Conservation (phyloP, 2,329 filamentous ascomycete species). For the Drechslera avenae region DNA sequence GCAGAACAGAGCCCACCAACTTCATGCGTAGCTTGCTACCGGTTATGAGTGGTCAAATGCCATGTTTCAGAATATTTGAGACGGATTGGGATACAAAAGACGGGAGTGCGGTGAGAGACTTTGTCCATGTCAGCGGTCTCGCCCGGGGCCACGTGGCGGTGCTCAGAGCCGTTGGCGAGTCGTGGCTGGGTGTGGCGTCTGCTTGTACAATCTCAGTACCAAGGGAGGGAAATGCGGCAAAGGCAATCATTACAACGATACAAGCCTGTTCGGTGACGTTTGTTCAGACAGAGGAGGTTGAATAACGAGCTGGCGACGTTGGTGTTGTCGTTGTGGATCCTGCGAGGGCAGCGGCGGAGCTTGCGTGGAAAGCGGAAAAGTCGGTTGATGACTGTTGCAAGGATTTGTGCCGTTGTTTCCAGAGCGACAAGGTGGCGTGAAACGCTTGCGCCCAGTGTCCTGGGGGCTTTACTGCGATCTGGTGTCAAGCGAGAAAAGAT, state of each 20-base stretch:
- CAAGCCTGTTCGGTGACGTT: slow-evolving; percentile 44
- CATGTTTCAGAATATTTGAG: slow-evolving; percentile 43
- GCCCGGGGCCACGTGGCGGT: slow-evolving; percentile 66
- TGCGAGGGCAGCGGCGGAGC: slow-evolving; percentile 29
- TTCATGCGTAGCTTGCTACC: slow-evolving; percentile 65
- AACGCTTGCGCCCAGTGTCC: too few species aligned
- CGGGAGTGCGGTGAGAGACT: slow-evolving; percentile 67
- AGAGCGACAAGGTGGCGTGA: neutral
- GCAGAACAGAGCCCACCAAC: slow-evolving; percentile 63
- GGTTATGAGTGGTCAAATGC: slow-evolving; percentile 59
- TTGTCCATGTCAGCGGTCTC: slow-evolving; percentile 67
- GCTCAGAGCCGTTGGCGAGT: slow-evolving; percentile 38
- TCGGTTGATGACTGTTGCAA: slow-evolving; percentile 1
- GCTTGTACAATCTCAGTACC: slow-evolving; percentile 44
- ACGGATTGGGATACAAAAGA: slow-evolving; percentile 66
- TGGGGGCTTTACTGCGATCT: too few species aligned
- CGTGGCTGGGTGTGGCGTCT: slow-evolving; percentile 26
- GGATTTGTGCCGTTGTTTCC: slow-evolving; percentile 3
- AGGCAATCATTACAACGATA: slow-evolving; percentile 40
- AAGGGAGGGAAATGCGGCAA: slow-evolving; percentile 42
- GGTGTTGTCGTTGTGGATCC: slow-evolving; percentile 36
- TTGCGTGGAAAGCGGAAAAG: slow-evolving; percentile 32
- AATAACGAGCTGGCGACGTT: slow-evolving; percentile 40
- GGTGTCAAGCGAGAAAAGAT: too few species aligned
- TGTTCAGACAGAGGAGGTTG: slow-evolving; percentile 53